A percentile compares a stretch with the other conserved stretches of the same genome.
These are phyloP conservation scores for Rhizopogon salebrosus DNA, from an alignment of 768 basidiomycete species.

Conservation along the genomic window DNA sequence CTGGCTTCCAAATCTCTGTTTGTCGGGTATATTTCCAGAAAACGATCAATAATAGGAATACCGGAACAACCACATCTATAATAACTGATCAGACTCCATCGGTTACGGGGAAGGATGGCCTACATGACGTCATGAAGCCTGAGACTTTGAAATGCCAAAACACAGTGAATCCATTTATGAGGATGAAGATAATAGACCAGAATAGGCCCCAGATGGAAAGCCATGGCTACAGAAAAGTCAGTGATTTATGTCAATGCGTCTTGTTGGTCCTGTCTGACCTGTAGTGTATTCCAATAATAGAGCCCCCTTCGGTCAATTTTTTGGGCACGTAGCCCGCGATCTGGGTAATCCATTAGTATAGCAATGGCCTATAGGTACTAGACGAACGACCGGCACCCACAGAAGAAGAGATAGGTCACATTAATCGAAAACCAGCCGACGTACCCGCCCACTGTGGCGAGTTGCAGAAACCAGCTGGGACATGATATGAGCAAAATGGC, in stretches of 20 bases:
- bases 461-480: slow-evolving; percentile 57
- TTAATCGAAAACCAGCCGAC: slow-evolving; percentile 62
- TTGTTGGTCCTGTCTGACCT: slow-evolving; percentile 25
- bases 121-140: slow-evolving; percentile 45
- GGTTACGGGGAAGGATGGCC: slow-evolving; percentile 11
- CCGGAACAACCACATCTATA: slow-evolving; percentile 28
- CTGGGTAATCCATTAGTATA: slow-evolving; percentile 26
- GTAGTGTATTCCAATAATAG: slow-evolving; percentile 52
- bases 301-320: slow-evolving; percentile 59
- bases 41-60: slow-evolving; percentile 15
- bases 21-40: slow-evolving; percentile 17
- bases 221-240: slow-evolving; percentile 36
- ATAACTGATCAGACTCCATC: not conserved
- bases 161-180: slow-evolving; percentile 50
- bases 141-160: slow-evolving; percentile 58
- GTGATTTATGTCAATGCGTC: slow-evolving; percentile 13
- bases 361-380: not conserved
- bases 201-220: slow-evolving; percentile 64
- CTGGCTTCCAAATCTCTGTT: slow-evolving; percentile 40
- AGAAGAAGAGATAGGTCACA: slow-evolving; percentile 64
- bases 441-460: slow-evolving; percentile 62
- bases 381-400: slow-evolving; percentile 29
- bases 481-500: not conserved
- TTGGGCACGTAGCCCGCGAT: slow-evolving; percentile 63
- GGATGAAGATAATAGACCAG: slow-evolving; percentile 57